These are phyloP conservation scores for Colletotrichum nymphaeae DNA, from an alignment of 2,329 filamentous ascomycete species.

Conservation along the genomic window DNA sequence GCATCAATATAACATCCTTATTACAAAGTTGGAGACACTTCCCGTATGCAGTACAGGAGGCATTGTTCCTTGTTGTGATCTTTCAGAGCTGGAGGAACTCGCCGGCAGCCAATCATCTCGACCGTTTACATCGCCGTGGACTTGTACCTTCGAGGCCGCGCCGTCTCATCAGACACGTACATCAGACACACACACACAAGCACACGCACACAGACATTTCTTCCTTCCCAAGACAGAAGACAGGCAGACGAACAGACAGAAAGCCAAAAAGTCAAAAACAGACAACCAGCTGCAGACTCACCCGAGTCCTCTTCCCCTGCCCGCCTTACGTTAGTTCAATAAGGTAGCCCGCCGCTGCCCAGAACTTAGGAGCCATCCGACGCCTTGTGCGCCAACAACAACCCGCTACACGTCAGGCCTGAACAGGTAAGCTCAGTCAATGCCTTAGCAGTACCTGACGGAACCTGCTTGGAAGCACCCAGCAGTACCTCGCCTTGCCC, in stretches of 20 bases:
- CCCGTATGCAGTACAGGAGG: neutral
- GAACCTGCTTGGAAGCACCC: neutral
- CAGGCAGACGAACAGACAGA: neutral
- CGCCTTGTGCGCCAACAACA: neutral
- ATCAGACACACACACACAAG: slow-evolving; percentile 2
- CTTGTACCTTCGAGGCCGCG: neutral
- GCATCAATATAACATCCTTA: no score
- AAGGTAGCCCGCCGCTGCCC: neutral
- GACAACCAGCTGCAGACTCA: neutral
- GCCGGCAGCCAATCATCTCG: slow-evolving; percentile 1
- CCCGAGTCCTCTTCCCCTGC: neutral
- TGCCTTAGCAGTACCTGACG: neutral
- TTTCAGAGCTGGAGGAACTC: neutral
- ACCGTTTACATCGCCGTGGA: neutral
- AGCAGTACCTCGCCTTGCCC: neutral
- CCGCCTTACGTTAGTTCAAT: slow-evolving; percentile 18
- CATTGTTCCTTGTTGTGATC: neutral
- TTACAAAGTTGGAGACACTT: neutral
- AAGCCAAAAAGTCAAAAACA: neutral
- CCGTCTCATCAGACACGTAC: slow-evolving; percentile 12
- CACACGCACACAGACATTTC: slow-evolving; percentile 4
- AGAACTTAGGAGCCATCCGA: neutral
- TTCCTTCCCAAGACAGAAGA: neutral
- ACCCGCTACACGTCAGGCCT: slow-evolving; percentile 1
- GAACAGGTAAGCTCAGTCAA: neutral